Evolutionary conservation across 2,329 filamentous ascomycete genomes (phyloP), one percentile per base, ranked within the genome.

Genomic region (Aspergillus clavatus): DNA sequence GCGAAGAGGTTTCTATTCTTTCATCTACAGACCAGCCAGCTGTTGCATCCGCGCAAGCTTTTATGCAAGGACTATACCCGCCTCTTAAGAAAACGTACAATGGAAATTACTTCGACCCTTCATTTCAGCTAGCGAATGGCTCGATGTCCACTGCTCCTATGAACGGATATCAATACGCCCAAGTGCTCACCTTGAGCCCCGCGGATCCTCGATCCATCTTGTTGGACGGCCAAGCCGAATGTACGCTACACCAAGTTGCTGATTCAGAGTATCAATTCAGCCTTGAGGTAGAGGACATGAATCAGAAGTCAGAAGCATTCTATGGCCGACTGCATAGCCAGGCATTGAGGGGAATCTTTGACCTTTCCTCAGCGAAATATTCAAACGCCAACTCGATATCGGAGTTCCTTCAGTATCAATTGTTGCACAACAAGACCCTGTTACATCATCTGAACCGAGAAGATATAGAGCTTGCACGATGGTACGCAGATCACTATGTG

Each of bases 31-130:
- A 71, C 24, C 71, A 76, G 46, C 72, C 71, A 43, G 68, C 72
- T 2, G 58, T 73, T 26, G 73, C 73, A 1, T 79, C 78, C 3
- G 78, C 79, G 10, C 75, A 79, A 52, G 79, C 80, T 2, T 82
- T 82, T 54, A 72, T 83, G 69, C 79, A 82, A 58, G 79, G 78
- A 6, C 63, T 83, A 7, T 83, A 82, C 57, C 80, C 80, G 26
- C 78, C 79, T 10, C 51, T 69, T 3, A 56, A 55, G 1, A 60
- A 63, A 38, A 57, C 61, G 3, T 61, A 67, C 39, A 63, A 62
- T 43, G 52, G 59, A 38, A 58, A 60, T 16, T 59, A 59, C 42
- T 51, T 61, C 28, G 53, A 67, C 18, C 56, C 62, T 5, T 62
- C 68, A n/a, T 69, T 65, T 14, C 53, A 71, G 7, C 59, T 76